Evolutionary conservation across 2,329 filamentous ascomycete species (phyloP), one percentile per base, ranked within the genome.

Genomic region (Talaromyces marneffei): DNA sequence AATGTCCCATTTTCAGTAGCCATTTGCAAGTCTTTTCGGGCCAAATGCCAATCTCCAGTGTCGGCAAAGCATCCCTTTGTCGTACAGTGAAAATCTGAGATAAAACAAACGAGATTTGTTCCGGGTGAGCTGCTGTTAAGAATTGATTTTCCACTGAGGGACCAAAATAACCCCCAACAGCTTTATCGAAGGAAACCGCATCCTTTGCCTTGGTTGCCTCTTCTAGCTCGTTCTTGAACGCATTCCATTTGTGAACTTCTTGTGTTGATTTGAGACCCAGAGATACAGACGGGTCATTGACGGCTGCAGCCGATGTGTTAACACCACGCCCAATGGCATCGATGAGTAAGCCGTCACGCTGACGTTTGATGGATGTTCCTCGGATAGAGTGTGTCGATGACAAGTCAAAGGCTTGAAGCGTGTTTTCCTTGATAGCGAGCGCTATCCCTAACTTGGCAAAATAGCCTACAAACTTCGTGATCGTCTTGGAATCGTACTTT

Each of bases 331-430:
- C 76, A 62, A 78, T 76, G 9, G 76, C 74, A 64, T 78, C 75
- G 33, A 78, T 74, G 23, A 78, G 65, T 14, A 78, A 69, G 10
- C 75, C 75, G 57, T 76, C 74, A 20, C 74, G 70, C 6, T 73
- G 69, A 8, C 75, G 71, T 66, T 78, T 78, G n/a, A 74, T 67
- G 25, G 70, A 72, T 16, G 67, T 64, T 6, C 67, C 69, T 3
- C 66, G 65, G 9, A 68, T 65, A 31, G 64, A 68, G 53, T 73
- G 65, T 18, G 73, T 66, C 25, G 72, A 67, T 40, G 68, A 73
- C 50, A 80, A 65, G 60, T 80, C 78, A 57, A 80, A 77, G 4
- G 75, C 75, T 48, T 80, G 66, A n/a, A 81, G 66, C 4, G 73
- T 73, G 39, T 72, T 75, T 48, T 75, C 74, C 54, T 73, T 73